phyloP scores from a whole-genome alignment of 768 basidiomycete species.

The Infundibulicybe gibba region DNA sequence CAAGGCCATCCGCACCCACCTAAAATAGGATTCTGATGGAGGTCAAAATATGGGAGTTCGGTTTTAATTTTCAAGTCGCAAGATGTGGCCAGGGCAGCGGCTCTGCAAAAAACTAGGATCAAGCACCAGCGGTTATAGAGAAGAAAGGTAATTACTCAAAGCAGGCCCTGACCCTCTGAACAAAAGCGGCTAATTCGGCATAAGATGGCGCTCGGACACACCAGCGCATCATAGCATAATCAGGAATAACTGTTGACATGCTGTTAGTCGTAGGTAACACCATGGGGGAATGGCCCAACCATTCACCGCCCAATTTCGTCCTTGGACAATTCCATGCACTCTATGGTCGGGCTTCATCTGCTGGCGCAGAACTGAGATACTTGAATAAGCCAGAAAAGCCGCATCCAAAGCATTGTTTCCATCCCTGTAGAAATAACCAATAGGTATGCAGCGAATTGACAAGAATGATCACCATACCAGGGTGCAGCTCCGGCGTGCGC shows the following conservation, averaged over 20 bases:
- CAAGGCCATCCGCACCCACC: constrained; percentile 29
- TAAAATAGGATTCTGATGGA: constrained; percentile 55
- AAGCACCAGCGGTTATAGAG: not conserved
- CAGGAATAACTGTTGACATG: constrained; percentile 65
- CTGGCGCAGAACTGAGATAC: constrained; percentile 77
- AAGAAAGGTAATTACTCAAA: constrained; percentile 50
- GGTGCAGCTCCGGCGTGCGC: constrained; percentile 81
- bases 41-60: constrained; percentile 45
- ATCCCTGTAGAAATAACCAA: constrained; percentile 43
- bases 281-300: constrained; percentile 33
- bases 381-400: constrained; percentile 79
- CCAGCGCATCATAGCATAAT: constrained; percentile 76
- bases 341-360: constrained; percentile 83
- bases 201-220: constrained; percentile 64
- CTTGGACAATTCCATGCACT: constrained; percentile 73
- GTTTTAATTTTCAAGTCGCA: constrained; percentile 46
- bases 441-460: not conserved
- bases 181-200: constrained; percentile 49
- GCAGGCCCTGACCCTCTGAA: constrained; percentile 62
- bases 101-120: constrained; percentile 35
- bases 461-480: constrained; percentile 39
- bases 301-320: constrained; percentile 66
- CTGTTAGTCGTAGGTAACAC: not conserved
- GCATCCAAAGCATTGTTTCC: constrained; percentile 87
- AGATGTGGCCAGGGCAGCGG: constrained; percentile 60